Evolutionary conservation across 768 basidiomycete species (phyloP).

Genomic region (Boletus rex-veris): DNA sequence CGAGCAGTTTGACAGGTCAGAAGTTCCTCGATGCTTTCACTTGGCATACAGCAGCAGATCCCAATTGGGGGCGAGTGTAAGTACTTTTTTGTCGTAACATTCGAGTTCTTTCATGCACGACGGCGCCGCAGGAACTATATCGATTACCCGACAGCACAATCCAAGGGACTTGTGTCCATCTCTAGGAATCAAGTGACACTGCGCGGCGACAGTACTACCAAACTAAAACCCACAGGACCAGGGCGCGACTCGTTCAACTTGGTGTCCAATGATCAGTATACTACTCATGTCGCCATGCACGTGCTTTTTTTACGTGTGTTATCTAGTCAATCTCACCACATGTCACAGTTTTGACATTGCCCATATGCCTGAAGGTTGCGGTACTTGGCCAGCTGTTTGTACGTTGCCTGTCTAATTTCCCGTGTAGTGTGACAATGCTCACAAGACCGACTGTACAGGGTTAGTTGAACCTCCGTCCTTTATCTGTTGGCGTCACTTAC

Average conservation of each 20-base stretch:
- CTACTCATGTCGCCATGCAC: constrained; percentile 34
- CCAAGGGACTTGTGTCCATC: constrained; percentile 56
- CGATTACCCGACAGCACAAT: constrained; percentile 46
- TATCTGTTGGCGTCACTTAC: background rate
- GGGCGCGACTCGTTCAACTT: constrained; percentile 37
- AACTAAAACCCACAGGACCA: constrained; percentile 27
- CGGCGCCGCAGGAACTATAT: constrained; percentile 39
- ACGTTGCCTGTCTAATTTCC: constrained; percentile 2
- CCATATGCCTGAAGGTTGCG: constrained; percentile 40
- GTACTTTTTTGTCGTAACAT: background rate
- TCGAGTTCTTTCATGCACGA: background rate
- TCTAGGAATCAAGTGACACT: constrained; percentile 38
- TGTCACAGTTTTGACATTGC: constrained; percentile 33
- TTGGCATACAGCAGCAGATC: constrained; percentile 25
- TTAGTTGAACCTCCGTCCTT: constrained; percentile 3
- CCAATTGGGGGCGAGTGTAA: constrained; percentile 31
- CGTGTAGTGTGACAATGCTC: background rate
- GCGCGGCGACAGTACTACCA: constrained; percentile 34
- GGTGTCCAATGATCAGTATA: constrained; percentile 28
- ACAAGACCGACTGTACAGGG: constrained; percentile 5
- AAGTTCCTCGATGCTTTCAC: constrained; percentile 41
- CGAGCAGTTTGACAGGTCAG: constrained; percentile 46
- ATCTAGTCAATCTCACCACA: background rate
- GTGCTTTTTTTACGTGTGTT: background rate
- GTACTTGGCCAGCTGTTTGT: constrained; percentile 39